Base-by-base conservation (phyloP, 192 early-diverging fungal genomes). In the Piromyces sp. region DNA sequence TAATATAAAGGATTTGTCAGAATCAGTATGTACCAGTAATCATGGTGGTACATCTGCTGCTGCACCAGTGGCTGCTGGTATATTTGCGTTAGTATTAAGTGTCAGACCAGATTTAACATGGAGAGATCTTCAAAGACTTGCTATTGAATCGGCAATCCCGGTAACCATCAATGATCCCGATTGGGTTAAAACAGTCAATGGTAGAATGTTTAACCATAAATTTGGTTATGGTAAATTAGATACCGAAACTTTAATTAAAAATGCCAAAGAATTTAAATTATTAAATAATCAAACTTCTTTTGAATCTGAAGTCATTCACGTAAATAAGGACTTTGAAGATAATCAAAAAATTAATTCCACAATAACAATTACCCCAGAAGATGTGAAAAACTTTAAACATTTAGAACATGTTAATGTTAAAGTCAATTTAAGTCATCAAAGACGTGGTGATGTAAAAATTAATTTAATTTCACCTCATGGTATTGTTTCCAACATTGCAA, bases 21-120 rank as follows among this genome's bases (percentile, higher is more conserved):
- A 51, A 5, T 6, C 42, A 31, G 58, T 87, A 31, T 99, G 95
- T 86, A 94, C 95, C 0, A 84, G 86, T 82, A 85, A 85, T 30
- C 96, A 98, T 84, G 95, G 95, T 38, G 97, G 97, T 7, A 99
- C 97, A 16, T 96, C 95, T 17, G 97, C 96, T 12, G 96, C 97
- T 11, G 97, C 97, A 0, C 96, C 97, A 5, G 84, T 99, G 42
- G 96, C 92, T 7, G 92, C 96, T 0, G 97, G 96, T 30, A 89
- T 97, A 30, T 93, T 94, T 86, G 94, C 96, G 4, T 89, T 99
- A 17, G 96, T 94, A 0, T 85, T 98, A 51, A 51, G 19, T 51
- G 42, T 19, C 1, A 51, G 96, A 6, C 95, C 97, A 19, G 97
- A 99, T 79, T 89, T 99, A 78, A 92, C 89, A 38, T 99, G 97